Conservation (phyloP, 129 eudicot genomes). For the Centrapalus pauciflorus region DNA sequence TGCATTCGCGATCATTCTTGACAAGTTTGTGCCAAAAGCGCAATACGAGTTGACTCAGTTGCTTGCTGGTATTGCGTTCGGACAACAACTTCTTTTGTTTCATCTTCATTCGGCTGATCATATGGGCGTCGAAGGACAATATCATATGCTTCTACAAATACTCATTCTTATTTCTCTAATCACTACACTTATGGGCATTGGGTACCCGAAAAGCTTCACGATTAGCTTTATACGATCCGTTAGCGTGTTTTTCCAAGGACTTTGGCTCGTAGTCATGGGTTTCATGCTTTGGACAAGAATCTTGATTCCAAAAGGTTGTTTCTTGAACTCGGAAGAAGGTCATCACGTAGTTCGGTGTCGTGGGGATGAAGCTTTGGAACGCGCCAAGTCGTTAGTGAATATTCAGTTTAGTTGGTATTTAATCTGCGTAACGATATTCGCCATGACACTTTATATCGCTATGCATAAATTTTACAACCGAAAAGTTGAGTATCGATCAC, state of each 20-base stretch:
- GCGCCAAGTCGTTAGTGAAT: conserved; percentile 79
- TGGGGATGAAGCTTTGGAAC: conserved; percentile 50
- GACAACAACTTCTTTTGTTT: conserved; percentile 80
- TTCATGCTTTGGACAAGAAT: conserved; percentile 77
- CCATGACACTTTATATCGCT: conserved; percentile 40
- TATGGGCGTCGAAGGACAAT: conserved; percentile 96
- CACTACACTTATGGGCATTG: conserved; percentile 62
- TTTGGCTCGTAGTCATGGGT: conserved; percentile 92
- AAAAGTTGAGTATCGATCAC: conserved; percentile 45
- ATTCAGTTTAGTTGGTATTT: conserved; percentile 85
- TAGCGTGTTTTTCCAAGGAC: conserved; percentile 69
- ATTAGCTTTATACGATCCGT: conserved; percentile 61
- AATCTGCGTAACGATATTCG: conserved; percentile 44
- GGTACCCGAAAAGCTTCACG: conserved; percentile 43
- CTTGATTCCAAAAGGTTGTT: conserved; percentile 80
- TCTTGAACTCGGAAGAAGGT: conserved; percentile 72
- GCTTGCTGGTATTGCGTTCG: conserved; percentile 60
- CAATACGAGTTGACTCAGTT: conserved; percentile 45
- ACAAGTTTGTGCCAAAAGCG: conserved; percentile 44
- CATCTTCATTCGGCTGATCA: conserved; percentile 95
- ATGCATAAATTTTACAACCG: conserved; percentile 38
- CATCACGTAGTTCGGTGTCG: conserved; percentile 75
- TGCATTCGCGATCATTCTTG: conserved; percentile 47
- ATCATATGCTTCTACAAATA: conserved; percentile 78
- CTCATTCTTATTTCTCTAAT: conserved; percentile 39